phyloP scores from a whole-genome alignment of 768 basidiomycete species.

The Amanita subjunquillea region DNA sequence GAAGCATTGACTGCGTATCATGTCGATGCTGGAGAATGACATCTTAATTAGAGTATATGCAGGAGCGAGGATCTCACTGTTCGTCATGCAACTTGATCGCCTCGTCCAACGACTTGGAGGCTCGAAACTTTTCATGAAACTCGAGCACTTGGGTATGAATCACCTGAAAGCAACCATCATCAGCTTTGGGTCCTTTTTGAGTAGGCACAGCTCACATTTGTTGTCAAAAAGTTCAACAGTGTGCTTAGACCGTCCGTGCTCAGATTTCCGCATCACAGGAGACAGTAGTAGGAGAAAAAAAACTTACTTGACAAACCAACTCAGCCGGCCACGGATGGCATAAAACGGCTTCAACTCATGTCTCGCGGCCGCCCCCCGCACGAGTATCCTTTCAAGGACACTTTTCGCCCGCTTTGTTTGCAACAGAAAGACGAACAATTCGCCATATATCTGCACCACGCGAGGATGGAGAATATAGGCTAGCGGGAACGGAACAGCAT shows the following conservation, averaged over 20 bases:
- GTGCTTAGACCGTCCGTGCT: constrained; percentile 27
- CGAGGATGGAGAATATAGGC: constrained; percentile 65
- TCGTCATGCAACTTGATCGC: constrained; percentile 61
- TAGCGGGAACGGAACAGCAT: constrained; percentile 72
- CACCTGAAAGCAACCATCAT: constrained; percentile 33
- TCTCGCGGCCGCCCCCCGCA: constrained; percentile 37
- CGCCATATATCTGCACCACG: constrained; percentile 46
- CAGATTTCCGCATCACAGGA: neutral
- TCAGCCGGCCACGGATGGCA: constrained; percentile 64
- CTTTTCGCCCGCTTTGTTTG: constrained; percentile 68
- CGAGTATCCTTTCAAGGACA: constrained; percentile 59
- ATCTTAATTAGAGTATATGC: neutral
- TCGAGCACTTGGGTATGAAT: constrained; percentile 49
- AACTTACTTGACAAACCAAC: constrained; percentile 80
- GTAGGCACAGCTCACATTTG: constrained; percentile 37
- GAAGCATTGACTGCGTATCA: constrained; percentile 51
- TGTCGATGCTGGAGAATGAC: constrained; percentile 37
- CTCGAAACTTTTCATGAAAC: constrained; percentile 46
- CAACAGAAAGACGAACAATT: constrained; percentile 61
- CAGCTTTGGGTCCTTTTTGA: neutral
- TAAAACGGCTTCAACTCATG: constrained; percentile 62
- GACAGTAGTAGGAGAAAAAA: neutral
- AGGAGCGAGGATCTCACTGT: constrained; percentile 38
- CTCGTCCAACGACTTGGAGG: constrained; percentile 61
- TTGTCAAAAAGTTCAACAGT: constrained; percentile 61